A percentile compares a stretch with the other conserved stretches of the same genome.
These are phyloP conservation scores for Annona cherimola DNA, from an alignment of 164 flowering plant species.

Conservation along the genomic window DNA sequence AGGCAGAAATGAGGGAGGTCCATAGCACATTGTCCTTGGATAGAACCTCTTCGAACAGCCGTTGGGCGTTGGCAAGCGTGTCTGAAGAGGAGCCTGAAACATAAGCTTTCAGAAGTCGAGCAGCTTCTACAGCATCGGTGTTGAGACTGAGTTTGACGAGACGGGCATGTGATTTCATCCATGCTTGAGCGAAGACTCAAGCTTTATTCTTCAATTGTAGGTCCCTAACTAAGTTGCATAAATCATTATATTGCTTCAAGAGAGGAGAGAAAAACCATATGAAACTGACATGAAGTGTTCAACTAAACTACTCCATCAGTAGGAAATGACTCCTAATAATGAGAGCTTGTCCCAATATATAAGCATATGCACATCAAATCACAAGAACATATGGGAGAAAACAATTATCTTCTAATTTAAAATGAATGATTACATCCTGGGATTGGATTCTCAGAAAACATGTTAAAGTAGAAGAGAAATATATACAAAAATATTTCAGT, in stretches of 20 bases:
- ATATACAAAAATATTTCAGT: no score
- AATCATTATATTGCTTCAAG: constrained; percentile 39
- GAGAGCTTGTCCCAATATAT: constrained; percentile 45
- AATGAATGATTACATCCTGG: neutral
- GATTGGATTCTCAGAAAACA: neutral
- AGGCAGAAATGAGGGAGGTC: constrained; percentile 35
- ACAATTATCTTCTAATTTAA: constrained; percentile 3
- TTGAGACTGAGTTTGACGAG: constrained; percentile 33
- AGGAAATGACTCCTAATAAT: constrained; percentile 50
- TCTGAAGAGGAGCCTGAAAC: neutral
- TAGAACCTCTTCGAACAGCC: constrained; percentile 33
- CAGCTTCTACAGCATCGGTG: constrained; percentile 20
- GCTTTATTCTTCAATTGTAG: no score
- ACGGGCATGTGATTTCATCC: constrained; percentile 20
- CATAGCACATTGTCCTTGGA: constrained; percentile 31
- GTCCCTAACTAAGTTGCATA: constrained; percentile 32
- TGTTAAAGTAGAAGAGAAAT: no score
- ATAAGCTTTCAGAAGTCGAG: constrained; percentile 30
- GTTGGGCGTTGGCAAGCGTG: constrained; percentile 23
- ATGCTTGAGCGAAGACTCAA: neutral
- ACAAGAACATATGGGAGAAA: neutral
- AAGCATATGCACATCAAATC: neutral
- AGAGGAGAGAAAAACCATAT: constrained; percentile 29
- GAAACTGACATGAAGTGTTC: constrained; percentile 45
- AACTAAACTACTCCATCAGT: constrained; percentile 48